Evolutionary conservation across 495 filamentous ascomycete genomes (phyloP).

Genomic region (Daldinia vernicosa): DNA sequence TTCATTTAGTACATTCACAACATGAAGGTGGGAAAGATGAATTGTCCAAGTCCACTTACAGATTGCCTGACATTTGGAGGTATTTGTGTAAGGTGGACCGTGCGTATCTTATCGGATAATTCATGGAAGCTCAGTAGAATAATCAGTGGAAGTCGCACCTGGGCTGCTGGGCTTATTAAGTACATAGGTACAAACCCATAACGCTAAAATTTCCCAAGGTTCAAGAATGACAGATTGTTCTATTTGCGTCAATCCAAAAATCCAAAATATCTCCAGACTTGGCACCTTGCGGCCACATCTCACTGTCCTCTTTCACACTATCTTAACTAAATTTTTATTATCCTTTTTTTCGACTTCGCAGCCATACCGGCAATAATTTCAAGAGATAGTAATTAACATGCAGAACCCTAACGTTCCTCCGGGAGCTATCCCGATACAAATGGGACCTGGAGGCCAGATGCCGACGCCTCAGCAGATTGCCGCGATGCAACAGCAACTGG

Average conservation of each 20-base stretch:
- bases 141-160: not conserved
- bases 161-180: not conserved
- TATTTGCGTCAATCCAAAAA: constrained; percentile 33
- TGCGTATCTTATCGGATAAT: constrained; percentile 26
- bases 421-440: constrained; percentile 51
- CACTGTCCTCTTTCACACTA: constrained; percentile 20
- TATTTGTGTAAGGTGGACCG: constrained; percentile 1
- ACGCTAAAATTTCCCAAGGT: constrained; percentile 36
- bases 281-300: constrained; percentile 22
- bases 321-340: constrained; percentile 19
- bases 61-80: not conserved
- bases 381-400: constrained; percentile 30
- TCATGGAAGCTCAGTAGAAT: constrained; percentile 12
- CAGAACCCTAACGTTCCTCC: constrained; percentile 38
- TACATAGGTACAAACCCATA: constrained; percentile 6
- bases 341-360: constrained; percentile 1
- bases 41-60: not conserved
- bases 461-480: constrained; percentile 87
- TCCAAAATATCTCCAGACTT: constrained; percentile 15
- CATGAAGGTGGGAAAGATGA: constrained; percentile 1
- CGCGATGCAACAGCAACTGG: constrained; percentile 84
- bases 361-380: constrained; percentile 2
- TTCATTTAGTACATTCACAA: not conserved
- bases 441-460: constrained; percentile 61
- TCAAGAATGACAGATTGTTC: constrained; percentile 49